Base-by-base conservation (phyloP, 352 stramenopile genomes). In the Globisporangium emineosum region DNA sequence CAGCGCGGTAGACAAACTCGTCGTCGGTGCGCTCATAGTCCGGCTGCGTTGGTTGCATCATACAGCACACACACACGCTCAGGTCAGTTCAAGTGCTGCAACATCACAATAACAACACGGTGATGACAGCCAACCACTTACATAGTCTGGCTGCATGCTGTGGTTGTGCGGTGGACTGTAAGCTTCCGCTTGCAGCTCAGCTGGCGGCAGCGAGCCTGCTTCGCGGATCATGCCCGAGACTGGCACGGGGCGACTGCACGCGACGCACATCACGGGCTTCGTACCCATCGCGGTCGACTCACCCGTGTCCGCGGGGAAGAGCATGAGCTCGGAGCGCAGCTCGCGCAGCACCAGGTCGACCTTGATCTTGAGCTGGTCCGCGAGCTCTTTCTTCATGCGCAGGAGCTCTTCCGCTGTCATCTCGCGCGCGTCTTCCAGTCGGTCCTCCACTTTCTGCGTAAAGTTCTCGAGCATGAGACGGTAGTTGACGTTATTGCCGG, bases 191-290 rank as follows among this genome's bases (percentile, higher is more conserved):
- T 73, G 65, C 13, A 67, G 27, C 25, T 89, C 81, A 19, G 65
- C 60, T 4, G 78, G 74, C n/a, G 73, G 69, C 30, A 84, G 74
- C 52, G 78, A 73, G 8, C 71, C 78, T 45, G 77, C 69, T 60
- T 91, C 83, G 19, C 78, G 77, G 10, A 93, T 69, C 37, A 78
- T 40, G 1, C 45, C 40, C 9, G 81, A 93, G 25, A 93, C 81
- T 0, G 81, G 80, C 15, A 93, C 86, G 0, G 86, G 86, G 0
- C 83, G 81, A 60, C 83, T 93, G 59, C 86, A 93, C 5, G 84
- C 84, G 29, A 94, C 84, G 57, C 84, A 93, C 82, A 94, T 92
- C 27, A 90, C 77, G 0, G 83, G 82, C 51, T 91, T 93, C 17
- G 84, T 92, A 33, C 82, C 84, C 58, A 93, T 77, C 6, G 86